Base-by-base conservation (phyloP, 2,329 filamentous ascomycete species). In the Paraphoma chrysanthemicola region DNA sequence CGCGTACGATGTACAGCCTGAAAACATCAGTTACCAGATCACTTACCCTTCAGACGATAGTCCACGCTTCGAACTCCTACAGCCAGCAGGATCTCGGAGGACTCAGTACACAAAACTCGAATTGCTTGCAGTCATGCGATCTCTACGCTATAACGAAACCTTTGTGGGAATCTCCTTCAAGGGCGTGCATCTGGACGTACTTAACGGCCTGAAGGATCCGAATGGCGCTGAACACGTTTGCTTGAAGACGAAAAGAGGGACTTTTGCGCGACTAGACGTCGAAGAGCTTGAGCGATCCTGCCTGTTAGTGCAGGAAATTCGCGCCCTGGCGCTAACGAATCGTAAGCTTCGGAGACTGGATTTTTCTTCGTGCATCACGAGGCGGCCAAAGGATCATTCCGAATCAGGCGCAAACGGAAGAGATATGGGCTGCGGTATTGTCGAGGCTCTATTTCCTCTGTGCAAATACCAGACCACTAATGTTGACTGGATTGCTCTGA, bases 401-500 rank as follows among this genome's bases (percentile, higher is more conserved):
- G 77, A 79, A 39, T 74, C 79, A 9, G 52, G 60, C 14, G 72
- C 75, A 18, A 82, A 82, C 51, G 80, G 81, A 14, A 82, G 83
- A 62, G 87, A 90, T 67, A 81, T 85, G 6, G 88, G 88, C 1
- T 90, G 88, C 68, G 88, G 87, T 41, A 87, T 91, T 47, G 86
- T 89, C 16, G 88, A 90, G 70, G 89, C 88, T 2, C 79, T 91
- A 5, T 87, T 89, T 63, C 87, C 88, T 1, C 78, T 91, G 6
- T 90, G 87, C 74, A 86, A 86, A 60, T 83, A 85, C 58, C 85
- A 89, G 64, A 81, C 87, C 23, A 91, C 89, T 0, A 89, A 87
- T 64, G 85, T 91, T 16, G 87, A 90, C 69, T 91, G 89, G 88
- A 84, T 91, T 51, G 82, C 85, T 18, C 75, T 91, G 56, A 90